Evolutionary conservation across 805 yeast genomes (phyloP).

Genomic region (Phaffomyces opuntiae): DNA sequence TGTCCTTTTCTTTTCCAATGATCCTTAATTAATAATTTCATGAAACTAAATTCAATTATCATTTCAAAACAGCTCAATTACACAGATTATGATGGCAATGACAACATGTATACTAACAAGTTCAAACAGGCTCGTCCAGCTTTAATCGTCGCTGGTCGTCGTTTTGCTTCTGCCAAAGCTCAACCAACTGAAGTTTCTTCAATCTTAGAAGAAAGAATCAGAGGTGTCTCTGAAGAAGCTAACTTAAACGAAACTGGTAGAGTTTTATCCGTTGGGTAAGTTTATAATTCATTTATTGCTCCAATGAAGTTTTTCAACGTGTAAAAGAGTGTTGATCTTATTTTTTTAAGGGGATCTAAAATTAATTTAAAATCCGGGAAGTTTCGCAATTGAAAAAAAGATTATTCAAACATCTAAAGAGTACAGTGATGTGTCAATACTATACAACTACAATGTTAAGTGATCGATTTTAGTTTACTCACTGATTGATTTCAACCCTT

Average conservation of each 20-base stretch:
- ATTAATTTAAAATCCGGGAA: not conserved
- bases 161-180: conserved; percentile 89
- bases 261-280: conserved; percentile 94
- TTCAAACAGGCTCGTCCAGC: conserved; percentile 62
- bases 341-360: not conserved
- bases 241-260: conserved; percentile 99
- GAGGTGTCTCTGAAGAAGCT: conserved; percentile 97
- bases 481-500: no score
- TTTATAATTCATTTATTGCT: conserved; percentile 17
- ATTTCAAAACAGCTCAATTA: not conserved
- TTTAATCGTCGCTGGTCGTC: conserved; percentile 57
- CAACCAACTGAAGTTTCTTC: conserved; percentile 99
- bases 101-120: conserved; percentile 17
- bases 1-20: no score
- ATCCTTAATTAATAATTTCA: no score
- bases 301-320: not conserved
- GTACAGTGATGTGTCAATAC: no score
- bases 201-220: conserved; percentile 97
- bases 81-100: not conserved
- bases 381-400: no score
- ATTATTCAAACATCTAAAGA: no score
- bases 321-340: not conserved
- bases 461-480: no score
- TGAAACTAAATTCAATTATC: not conserved
- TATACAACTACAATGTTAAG: no score